Base-by-base conservation (phyloP, 1,139 yeast genomes). In the Magnusiomyces ingens region DNA sequence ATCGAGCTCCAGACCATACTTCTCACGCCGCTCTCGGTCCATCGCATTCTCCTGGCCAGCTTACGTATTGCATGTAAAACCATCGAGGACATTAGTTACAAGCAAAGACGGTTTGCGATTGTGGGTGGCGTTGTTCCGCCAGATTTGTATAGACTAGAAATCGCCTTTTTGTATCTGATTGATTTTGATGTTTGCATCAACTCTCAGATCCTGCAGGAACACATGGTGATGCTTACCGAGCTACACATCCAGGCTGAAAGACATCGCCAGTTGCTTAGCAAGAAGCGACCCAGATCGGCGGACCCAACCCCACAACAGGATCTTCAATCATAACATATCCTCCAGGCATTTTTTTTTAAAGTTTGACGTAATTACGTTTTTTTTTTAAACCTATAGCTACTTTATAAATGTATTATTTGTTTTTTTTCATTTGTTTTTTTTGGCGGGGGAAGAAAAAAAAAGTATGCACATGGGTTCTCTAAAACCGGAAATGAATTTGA, bases 21-120 rank as follows among this genome's bases (percentile, higher is more conserved):
- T 12, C 60, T 77, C n/a, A 71, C 76, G 0, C 67, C 64, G 3
- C 62, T 67, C 10, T 75, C 78, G 51, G 74, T 72, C 1, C 81
- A 79, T 63, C 67, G 84, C 22, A 58, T 80, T 18, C 66, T 78
- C 13, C 70, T 78, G 37, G 78, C 82, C 0, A 70, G 77, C 1
- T 63, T 79, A 13, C 66, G 84, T 15, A 63, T 80, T 0, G 76
- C 82, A 4, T 72, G 79, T 41, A 80, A 80, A 61, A 66, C 73
- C 2, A 60, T 78, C 3, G 84, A 80, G 60, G 85, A 80, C 60
- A 68, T 75, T 43, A 73, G 72, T 48, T 79, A 78, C 59, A 72
- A 76, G 2, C 82, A 78, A 61, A 68, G 67, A 46, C 74, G 79
- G 54, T 76, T 75, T 56, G 78, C 82, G 29, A 75, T 75, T 52